A percentile compares a stretch with the other conserved stretches of the same genome.
Evolutionary conservation across 2,329 filamentous ascomycete species (phyloP).

Genomic region (Daldinia sp.): DNA sequence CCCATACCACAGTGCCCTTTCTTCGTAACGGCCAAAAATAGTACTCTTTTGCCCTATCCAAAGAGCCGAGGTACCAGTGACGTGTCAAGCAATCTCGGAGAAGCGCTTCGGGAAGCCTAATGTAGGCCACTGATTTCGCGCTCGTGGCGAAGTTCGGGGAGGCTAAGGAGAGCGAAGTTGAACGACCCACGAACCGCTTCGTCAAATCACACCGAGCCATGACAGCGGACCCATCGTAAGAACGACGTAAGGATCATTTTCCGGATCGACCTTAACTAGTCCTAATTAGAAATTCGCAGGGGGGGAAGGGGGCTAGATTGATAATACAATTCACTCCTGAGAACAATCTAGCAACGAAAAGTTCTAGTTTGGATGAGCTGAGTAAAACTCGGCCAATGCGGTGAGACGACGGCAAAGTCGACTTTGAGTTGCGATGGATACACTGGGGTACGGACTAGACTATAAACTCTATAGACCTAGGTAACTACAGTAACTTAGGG

Average conservation of each 20-base stretch:
- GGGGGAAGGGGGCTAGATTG: background rate
- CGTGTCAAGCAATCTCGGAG: background rate
- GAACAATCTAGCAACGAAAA: background rate
- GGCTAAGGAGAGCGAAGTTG: background rate
- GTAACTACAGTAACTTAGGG: background rate
- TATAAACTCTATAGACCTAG: background rate
- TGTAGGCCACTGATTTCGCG: background rate
- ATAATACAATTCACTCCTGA: background rate
- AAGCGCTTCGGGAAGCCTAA: background rate
- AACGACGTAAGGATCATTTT: slow-evolving; percentile 6
- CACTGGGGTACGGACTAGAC: background rate
- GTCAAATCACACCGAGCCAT: slow-evolving; percentile 14
- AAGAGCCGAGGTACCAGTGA: slow-evolving; percentile 4
- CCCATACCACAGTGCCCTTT: background rate
- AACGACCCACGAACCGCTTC: slow-evolving; percentile 5
- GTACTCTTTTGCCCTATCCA: background rate
- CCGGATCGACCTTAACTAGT: slow-evolving; percentile 1
- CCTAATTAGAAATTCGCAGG: slow-evolving; percentile 4
- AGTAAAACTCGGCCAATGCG: background rate
- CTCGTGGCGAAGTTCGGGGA: slow-evolving; percentile 11
- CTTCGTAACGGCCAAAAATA: slow-evolving; percentile 7
- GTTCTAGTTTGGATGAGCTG: background rate
- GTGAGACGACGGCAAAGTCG: background rate
- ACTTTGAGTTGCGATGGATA: background rate
- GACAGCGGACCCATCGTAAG: slow-evolving; percentile 6